These are phyloP conservation scores for Pyrenophora tritici-repentis DNA, from an alignment of 2,329 filamentous ascomycete species.

Conservation along the genomic window DNA sequence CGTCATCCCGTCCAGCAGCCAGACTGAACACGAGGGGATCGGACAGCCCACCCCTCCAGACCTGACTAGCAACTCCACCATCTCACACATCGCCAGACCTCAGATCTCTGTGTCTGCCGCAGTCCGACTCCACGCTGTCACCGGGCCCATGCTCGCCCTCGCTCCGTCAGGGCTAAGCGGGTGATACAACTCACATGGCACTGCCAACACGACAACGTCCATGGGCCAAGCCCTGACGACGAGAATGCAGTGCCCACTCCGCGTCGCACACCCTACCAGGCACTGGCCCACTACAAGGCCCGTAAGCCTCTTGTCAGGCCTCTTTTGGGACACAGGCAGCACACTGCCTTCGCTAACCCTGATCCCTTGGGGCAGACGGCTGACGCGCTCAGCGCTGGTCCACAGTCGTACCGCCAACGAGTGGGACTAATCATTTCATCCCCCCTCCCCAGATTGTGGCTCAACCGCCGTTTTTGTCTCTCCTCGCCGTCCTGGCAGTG, in stretches of 20 bases:
- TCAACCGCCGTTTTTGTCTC: constrained; percentile 24
- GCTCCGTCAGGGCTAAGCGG: constrained; percentile 17
- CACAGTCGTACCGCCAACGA: constrained; percentile 23
- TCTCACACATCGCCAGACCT: constrained; percentile 13
- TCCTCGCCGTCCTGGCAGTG: constrained; percentile 16
- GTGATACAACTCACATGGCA: constrained; percentile 27
- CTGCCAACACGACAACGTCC: constrained; percentile 33
- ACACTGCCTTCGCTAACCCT: constrained; percentile 19
- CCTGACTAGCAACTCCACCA: constrained; percentile 6
- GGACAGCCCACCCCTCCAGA: constrained; percentile 7
- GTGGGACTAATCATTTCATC: constrained; percentile 28
- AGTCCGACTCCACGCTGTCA: constrained; percentile 14
- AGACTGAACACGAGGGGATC: constrained; percentile 8
- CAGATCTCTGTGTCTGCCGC: constrained; percentile 21
- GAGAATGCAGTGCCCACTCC: constrained; percentile 21
- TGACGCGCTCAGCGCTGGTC: constrained; percentile 19
- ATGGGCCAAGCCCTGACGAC: constrained; percentile 16
- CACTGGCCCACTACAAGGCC: constrained; percentile 6
- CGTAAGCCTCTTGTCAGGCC: constrained; percentile 21
- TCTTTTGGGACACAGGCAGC: constrained; percentile 22
- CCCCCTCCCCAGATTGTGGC: constrained; percentile 21
- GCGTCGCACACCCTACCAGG: constrained; percentile 8
- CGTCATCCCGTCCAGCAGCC: not conserved
- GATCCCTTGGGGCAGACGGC: not conserved
- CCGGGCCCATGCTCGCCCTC: constrained; percentile 10